phyloP scores from a whole-genome alignment of 2,329 filamentous ascomycete genomes.

The Mycosphaerella arachidis region DNA sequence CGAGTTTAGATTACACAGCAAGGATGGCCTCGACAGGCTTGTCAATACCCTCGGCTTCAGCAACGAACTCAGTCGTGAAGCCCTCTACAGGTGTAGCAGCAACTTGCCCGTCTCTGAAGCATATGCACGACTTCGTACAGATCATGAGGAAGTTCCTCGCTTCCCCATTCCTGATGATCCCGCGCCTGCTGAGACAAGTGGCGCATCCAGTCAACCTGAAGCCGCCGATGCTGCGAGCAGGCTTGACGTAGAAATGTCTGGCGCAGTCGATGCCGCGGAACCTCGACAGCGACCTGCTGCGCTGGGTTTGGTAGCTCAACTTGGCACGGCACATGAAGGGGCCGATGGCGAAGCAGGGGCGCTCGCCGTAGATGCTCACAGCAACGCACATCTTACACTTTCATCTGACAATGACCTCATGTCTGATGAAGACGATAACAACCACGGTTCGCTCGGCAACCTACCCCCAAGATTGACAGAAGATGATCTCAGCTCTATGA shows the following conservation, averaged over 20 bases:
- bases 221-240: conserved; percentile 1
- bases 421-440: conserved; percentile 26
- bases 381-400: conserved; percentile 4
- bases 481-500: conserved; percentile 25
- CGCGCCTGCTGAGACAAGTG: conserved; percentile 5
- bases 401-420: conserved; percentile 16
- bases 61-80: conserved; percentile 66
- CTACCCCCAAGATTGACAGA: conserved; percentile 22
- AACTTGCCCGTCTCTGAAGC: conserved; percentile 57
- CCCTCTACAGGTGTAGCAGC: conserved; percentile 76
- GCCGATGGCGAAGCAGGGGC: not conserved
- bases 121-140: conserved; percentile 59
- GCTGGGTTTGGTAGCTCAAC: not conserved
- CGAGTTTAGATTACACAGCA: conserved; percentile 49
- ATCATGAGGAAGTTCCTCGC: conserved; percentile 22
- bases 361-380: conserved; percentile 4
- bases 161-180: conserved; percentile 28
- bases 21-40: conserved; percentile 42
- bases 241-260: conserved; percentile 37
- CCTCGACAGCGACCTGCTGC: not conserved
- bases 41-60: conserved; percentile 48
- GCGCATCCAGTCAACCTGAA: not conserved
- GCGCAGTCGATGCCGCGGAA: conserved; percentile 20
- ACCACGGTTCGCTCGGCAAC: conserved; percentile 21
- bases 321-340: not conserved